Conservation (phyloP, 1,284 basidiomycete species). For the Puccinia coronata region DNA sequence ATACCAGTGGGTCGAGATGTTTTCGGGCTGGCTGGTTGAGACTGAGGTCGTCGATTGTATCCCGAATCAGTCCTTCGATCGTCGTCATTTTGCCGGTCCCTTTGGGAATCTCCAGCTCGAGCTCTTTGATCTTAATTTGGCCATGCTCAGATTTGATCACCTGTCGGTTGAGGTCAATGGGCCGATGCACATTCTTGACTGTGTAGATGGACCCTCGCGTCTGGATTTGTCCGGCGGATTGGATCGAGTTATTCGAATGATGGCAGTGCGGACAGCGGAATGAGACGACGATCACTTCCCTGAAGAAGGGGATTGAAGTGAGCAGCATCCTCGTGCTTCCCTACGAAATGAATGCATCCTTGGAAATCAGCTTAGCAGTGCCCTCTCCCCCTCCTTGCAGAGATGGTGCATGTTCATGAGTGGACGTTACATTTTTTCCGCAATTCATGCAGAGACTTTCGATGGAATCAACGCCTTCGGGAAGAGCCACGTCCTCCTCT, state of each 20-base stretch:
- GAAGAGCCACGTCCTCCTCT: neutral
- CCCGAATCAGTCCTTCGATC: constrained; percentile 85
- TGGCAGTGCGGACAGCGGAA: constrained; percentile 95
- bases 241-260: constrained; percentile 87
- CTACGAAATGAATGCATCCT: constrained; percentile 59
- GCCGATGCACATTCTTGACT: constrained; percentile 69
- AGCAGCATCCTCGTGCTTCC: constrained; percentile 88
- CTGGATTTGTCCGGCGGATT: constrained; percentile 84
- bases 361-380: too few species aligned
- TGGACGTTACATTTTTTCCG: constrained; percentile 65
- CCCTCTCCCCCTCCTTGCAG: too few species aligned
- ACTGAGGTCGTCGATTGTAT: constrained; percentile 79
- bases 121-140: constrained; percentile 80
- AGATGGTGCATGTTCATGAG: too few species aligned
- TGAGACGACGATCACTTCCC: constrained; percentile 92
- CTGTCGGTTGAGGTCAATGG: constrained; percentile 85
- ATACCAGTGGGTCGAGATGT: constrained; percentile 75
- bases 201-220: constrained; percentile 68
- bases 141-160: constrained; percentile 85
- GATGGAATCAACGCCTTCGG: constrained; percentile 61
- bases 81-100: constrained; percentile 76
- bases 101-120: constrained; percentile 78
- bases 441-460: constrained; percentile 95
- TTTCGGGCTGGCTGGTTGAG: constrained; percentile 82
- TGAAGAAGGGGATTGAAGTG: constrained; percentile 94